These are phyloP conservation scores for Cucurbita pepo DNA, from an alignment of 306 rosid genomes.

Conservation along the genomic window DNA sequence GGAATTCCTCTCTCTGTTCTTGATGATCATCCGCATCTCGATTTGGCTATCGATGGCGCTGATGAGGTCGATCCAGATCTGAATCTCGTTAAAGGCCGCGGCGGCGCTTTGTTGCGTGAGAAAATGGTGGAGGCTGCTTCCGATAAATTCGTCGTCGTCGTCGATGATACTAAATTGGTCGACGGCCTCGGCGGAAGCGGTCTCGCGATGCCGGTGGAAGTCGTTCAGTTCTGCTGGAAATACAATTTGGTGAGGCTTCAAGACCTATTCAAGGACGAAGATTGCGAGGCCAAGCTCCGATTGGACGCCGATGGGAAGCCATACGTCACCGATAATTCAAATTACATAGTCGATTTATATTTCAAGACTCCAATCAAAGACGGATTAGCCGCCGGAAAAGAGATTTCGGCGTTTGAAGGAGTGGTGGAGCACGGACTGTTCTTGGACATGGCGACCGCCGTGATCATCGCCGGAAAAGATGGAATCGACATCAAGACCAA, in stretches of 20 bases:
- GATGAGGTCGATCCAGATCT: slow-evolving; percentile 71
- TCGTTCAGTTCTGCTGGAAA: slow-evolving; percentile 67
- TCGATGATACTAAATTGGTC: slow-evolving; percentile 61
- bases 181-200: slow-evolving; percentile 52
- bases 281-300: slow-evolving; percentile 55
- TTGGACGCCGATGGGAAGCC: slow-evolving; percentile 26
- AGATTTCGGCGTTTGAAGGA: slow-evolving; percentile 49
- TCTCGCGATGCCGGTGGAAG: slow-evolving; percentile 75
- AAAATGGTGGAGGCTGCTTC: slow-evolving; percentile 77
- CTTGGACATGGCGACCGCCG: slow-evolving; percentile 71
- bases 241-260: slow-evolving; percentile 39
- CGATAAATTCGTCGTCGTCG: slow-evolving; percentile 51
- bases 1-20: slow-evolving; percentile 73
- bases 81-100: slow-evolving; percentile 75
- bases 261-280: slow-evolving; percentile 34
- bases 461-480: slow-evolving; percentile 74
- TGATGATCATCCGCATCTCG: slow-evolving; percentile 47
- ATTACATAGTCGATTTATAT: slow-evolving; percentile 59
- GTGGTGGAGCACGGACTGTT: slow-evolving; percentile 93
- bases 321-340: slow-evolving; percentile 62
- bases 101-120: slow-evolving; percentile 65
- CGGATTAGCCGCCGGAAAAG: slow-evolving; percentile 54
- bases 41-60: slow-evolving; percentile 77
- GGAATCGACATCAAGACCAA: slow-evolving; percentile 43
- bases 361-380: slow-evolving; percentile 49